Conservation (phyloP, 495 filamentous ascomycete genomes). For the Penicillium fimorum region DNA sequence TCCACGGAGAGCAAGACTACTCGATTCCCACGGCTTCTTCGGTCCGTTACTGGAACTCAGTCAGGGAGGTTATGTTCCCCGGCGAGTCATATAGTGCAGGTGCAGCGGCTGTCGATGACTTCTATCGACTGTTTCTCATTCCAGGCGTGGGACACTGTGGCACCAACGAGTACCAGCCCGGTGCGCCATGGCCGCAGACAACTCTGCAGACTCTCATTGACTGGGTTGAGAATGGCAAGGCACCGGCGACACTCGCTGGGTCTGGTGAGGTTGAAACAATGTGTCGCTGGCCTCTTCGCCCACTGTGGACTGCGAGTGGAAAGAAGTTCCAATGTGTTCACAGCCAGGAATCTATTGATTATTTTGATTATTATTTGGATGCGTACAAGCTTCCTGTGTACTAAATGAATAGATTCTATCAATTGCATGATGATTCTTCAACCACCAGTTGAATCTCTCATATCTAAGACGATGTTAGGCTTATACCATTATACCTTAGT, state of each 20-base stretch:
- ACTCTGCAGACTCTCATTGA: slow-evolving; percentile 41
- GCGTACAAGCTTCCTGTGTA: slow-evolving; percentile 25
- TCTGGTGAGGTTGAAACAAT: slow-evolving; percentile 24
- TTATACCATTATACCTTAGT: too few relatives aligned
- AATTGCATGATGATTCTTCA: too few relatives aligned
- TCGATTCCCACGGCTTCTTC: slow-evolving; percentile 45
- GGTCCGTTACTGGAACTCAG: slow-evolving; percentile 47
- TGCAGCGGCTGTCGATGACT: slow-evolving; percentile 39
- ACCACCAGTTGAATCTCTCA: too few relatives aligned
- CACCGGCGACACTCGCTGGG: slow-evolving; percentile 29
- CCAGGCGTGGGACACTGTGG: slow-evolving; percentile 49
- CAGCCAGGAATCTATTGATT: slow-evolving; percentile 36
- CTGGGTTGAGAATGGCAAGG: slow-evolving; percentile 47
- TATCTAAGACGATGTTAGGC: too few relatives aligned
- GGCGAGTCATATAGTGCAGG: slow-evolving; percentile 31
- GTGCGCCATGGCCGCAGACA: slow-evolving; percentile 42
- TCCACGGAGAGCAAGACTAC: slow-evolving; percentile 49
- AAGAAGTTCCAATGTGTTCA: slow-evolving; percentile 35
- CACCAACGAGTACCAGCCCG: slow-evolving; percentile 33
- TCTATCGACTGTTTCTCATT: slow-evolving; percentile 47
- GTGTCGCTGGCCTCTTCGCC: slow-evolving; percentile 46
- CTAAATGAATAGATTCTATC: slow-evolving; percentile 2
- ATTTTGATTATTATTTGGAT: slow-evolving; percentile 33
- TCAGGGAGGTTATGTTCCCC: slow-evolving; percentile 48
- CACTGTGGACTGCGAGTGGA: slow-evolving; percentile 34